These are phyloP conservation scores for Cladosporium sp. DNA, from an alignment of 2,329 filamentous ascomycete genomes.

Conservation along the genomic window DNA sequence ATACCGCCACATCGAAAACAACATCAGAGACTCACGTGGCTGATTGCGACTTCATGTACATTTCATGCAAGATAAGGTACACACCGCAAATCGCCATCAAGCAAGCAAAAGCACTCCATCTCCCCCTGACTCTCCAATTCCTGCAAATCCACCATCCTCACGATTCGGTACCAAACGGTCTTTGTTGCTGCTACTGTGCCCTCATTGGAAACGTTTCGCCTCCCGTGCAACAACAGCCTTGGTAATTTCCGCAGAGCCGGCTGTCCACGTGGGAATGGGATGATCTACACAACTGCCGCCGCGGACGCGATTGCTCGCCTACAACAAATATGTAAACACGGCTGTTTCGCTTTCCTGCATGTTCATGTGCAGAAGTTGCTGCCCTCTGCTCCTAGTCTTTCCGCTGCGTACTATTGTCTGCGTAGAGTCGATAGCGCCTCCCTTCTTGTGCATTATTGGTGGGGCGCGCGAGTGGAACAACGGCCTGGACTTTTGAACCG, in stretches of 20 bases:
- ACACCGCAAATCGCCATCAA: slow-evolving; percentile 1
- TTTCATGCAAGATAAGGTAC: background rate
- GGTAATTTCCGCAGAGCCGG: slow-evolving; percentile 1
- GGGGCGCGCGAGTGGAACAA: background rate
- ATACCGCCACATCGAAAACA: background rate
- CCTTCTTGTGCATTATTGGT: background rate
- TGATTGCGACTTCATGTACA: background rate
- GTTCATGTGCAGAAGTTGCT: background rate
- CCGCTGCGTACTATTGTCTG: background rate
- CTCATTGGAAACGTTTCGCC: background rate
- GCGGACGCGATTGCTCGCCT: background rate
- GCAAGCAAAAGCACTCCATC: background rate
- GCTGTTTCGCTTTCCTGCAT: background rate
- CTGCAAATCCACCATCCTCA: background rate
- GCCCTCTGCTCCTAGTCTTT: background rate
- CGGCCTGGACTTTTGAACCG: background rate
- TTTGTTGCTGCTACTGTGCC: background rate
- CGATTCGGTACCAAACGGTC: slow-evolving; percentile 7
- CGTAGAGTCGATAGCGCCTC: background rate
- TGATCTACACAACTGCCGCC: background rate
- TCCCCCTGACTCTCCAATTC: slow-evolving; percentile 11
- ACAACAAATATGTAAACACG: background rate
- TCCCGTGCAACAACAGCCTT: background rate
- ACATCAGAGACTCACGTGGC: background rate
- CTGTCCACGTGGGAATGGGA: background rate